Base-by-base conservation (phyloP, 768 basidiomycete genomes). In the Amanita jacksonii region DNA sequence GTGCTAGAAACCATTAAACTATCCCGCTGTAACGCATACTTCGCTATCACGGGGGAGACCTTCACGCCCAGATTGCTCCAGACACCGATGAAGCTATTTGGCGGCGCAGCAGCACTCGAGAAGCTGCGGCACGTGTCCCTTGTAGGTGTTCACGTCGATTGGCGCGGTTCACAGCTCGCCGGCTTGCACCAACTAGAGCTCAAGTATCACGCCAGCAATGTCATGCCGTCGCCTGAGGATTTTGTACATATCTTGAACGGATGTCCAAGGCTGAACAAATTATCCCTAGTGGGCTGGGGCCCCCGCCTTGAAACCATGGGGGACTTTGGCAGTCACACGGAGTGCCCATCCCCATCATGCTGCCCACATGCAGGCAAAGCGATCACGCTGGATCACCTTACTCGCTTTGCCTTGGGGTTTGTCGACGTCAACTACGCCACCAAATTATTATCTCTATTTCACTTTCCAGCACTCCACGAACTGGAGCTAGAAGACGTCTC, bases 81-180 rank as follows among this genome's bases (percentile, higher is more conserved):
- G 8, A 41, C 45, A 8, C 70, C 71, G 1, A 41, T 79, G 0
- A 54, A 63, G 0, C 60, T 78, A 40, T 76, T 80, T 47, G 69
- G 69, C 3, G 70, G 69, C 4, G 38, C 49, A 5, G n/a, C n/a
- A n/a, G 23, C 53, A 3, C 49, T 68, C 2, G 45, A 55, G 10
- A 49, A 50, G 16, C 60, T 81, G 16, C 62, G 61, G 3, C 53
- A 63, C 12, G 60, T 80, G 5, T 62, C 67, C 1, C 59, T 81
- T 5, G 66, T 70, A 2, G 79, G 79, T 0, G 77, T 78, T 13
- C 79, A 80, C 50, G 55, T 79, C 39, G 67, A 77, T 42, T 81
- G 79, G 78, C 35, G 57, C 1, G 51, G 43, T 8, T 65, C 66
- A 5, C 52, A 63, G 8, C 57, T 79, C 39, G 53, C 51, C 5